Percentiles rank a stretch among this genome's conserved stretches.
Conservation (phyloP, 139 green algal genomes). For the Chlamydomonas asymmetrica region DNA sequence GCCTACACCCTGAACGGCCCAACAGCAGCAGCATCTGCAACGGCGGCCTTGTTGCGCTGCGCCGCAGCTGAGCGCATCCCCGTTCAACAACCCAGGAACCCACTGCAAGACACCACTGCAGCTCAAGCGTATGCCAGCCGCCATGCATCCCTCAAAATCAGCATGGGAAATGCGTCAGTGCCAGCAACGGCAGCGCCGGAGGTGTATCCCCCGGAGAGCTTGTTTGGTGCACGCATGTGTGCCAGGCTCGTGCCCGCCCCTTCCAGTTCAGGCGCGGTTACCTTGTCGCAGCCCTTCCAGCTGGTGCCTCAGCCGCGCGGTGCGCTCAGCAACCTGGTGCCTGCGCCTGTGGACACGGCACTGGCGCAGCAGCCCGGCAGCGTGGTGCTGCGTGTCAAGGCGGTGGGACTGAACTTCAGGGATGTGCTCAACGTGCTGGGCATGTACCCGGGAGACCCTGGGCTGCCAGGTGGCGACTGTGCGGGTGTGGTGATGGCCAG, state of each 20-base stretch:
- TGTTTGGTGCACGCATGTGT: no score
- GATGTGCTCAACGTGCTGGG: slow-evolving; percentile 74
- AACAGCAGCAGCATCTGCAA: no score
- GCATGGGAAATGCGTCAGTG: not conserved
- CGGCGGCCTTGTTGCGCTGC: slow-evolving; percentile 17
- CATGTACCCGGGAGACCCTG: slow-evolving; percentile 66
- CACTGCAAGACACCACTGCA: no score
- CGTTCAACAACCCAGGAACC: no score
- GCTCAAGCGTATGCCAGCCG: no score
- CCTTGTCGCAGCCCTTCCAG: slow-evolving; percentile 18
- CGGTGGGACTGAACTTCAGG: slow-evolving; percentile 76
- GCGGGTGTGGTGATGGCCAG: slow-evolving; percentile 50
- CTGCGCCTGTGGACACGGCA: slow-evolving; percentile 21
- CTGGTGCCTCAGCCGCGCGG: slow-evolving; percentile 52
- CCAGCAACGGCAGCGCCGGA: slow-evolving; percentile 2
- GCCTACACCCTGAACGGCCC: no score
- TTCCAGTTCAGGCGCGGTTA: no score
- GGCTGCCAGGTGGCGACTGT: slow-evolving; percentile 51
- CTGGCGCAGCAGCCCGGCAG: slow-evolving; percentile 1
- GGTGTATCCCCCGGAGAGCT: slow-evolving; percentile 32
- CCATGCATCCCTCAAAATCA: no score
- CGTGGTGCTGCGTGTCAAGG: slow-evolving; percentile 52
- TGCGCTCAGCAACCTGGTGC: slow-evolving; percentile 49
- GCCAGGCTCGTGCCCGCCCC: no score
- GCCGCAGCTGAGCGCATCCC: slow-evolving; percentile 23